Evolutionary conservation across 2,329 filamentous ascomycete species (phyloP).

Genomic region (Teratosphaeria viscida): DNA sequence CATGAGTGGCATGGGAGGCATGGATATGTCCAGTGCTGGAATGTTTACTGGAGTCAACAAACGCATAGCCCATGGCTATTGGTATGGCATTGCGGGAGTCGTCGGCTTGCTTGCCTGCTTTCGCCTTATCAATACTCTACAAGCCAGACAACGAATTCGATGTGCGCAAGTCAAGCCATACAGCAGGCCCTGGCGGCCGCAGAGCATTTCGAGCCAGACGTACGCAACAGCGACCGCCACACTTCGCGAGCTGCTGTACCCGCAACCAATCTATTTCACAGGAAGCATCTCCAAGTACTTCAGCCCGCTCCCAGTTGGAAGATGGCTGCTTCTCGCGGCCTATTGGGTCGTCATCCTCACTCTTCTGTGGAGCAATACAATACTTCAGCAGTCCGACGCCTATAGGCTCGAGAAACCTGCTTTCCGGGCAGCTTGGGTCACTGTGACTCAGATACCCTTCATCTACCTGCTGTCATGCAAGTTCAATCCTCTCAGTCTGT

Average conservation of each 20-base stretch:
- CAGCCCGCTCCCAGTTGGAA: conserved; percentile 21
- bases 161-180: conserved; percentile 3
- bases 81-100: conserved; percentile 19
- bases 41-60: conserved; percentile 17
- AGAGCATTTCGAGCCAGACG: conserved; percentile 12
- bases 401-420: conserved; percentile 48
- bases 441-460: conserved; percentile 53
- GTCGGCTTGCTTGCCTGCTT: conserved; percentile 14
- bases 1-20: conserved; percentile 12
- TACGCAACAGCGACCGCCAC: conserved; percentile 19
- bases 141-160: background rate
- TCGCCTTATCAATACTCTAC: conserved; percentile 4
- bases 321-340: conserved; percentile 17
- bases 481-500: conserved; percentile 37
- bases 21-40: conserved; percentile 19
- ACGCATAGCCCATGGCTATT: conserved; percentile 17
- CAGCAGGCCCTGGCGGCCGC: conserved; percentile 12
- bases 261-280: conserved; percentile 22
- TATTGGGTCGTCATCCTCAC: conserved; percentile 22
- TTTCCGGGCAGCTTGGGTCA: conserved; percentile 58
- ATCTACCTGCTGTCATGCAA: conserved; percentile 43
- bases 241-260: conserved; percentile 17
- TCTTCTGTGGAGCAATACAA: conserved; percentile 21
- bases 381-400: conserved; percentile 15
- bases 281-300: conserved; percentile 21